Base-by-base conservation (phyloP, 192 early-diverging fungal species). In the Bifiguratus adelaidae region DNA sequence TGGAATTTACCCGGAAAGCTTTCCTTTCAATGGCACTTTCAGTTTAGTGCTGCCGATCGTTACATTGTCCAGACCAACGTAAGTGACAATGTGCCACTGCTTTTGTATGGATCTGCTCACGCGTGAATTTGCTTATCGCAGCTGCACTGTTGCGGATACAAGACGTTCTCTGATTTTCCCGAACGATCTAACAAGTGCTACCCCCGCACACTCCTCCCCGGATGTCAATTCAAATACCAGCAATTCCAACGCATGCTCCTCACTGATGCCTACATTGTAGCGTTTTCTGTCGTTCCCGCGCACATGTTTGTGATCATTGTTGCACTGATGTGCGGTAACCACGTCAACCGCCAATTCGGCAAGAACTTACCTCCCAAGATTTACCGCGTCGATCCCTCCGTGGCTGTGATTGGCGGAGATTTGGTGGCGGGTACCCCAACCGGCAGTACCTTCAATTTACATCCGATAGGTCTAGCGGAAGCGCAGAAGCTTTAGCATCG, bases 101-200 rank as follows among this genome's bases (percentile, higher is more conserved):
- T n/a, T n/a, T n/a, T n/a, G n/a, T n/a, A n/a, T n/a, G n/a, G n/a
- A n/a, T n/a, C n/a, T n/a, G n/a, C n/a, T n/a, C n/a, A n/a, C n/a
- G n/a, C n/a, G n/a, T n/a, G n/a, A n/a, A n/a, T n/a, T n/a, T 27
- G 46, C 13, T 37, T 20, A 7, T 26, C 13, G 6, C 36, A 73
- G 65, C 30, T 73, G 1, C 62, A 65, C 18, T 73, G 71, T 19
- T 73, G 71, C 53, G 71, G 71, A 0, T 68, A 63, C 54, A 59
- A 68, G 30, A 48, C 56, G 11, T 48, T 63, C 20, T 42, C 60
- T 8, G 71, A 73, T 41, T 68, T 60, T n/a, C 66, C 63, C 13
- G 67, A 68, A 28, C 49, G 60, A 23, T 68, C 67, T 13, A 52
- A 69, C 11, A 68, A 67, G 27, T 73, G 71, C 27, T 73, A 68